Evolutionary conservation across 306 rosid species (phyloP).

Genomic region (Casuarina equisetifolia): DNA sequence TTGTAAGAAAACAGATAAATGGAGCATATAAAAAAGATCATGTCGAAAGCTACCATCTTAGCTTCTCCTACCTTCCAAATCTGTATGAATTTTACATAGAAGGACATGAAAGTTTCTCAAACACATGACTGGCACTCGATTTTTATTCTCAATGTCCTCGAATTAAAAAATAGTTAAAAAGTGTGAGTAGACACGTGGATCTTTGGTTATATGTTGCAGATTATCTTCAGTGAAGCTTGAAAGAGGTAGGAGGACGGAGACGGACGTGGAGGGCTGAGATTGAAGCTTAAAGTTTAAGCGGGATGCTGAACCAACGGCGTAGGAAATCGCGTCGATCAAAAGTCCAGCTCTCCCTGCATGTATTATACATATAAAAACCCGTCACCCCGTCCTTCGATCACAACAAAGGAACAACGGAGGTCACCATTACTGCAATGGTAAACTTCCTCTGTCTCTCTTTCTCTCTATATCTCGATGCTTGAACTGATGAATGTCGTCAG

Average conservation of each 20-base stretch:
- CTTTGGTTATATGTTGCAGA: too few relatives aligned
- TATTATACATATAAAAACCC: neutral
- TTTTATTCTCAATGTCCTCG: too few relatives aligned
- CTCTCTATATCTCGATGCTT: neutral
- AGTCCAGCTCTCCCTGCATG: slow-evolving; percentile 2
- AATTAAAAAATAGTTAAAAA: too few relatives aligned
- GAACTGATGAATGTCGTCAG: neutral
- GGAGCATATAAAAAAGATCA: too few relatives aligned
- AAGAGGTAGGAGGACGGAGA: neutral
- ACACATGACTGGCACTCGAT: too few relatives aligned
- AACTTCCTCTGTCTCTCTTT: neutral
- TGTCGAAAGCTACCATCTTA: too few relatives aligned
- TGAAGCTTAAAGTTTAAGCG: slow-evolving; percentile 36
- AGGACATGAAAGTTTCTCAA: too few relatives aligned
- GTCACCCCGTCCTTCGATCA: neutral
- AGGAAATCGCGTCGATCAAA: slow-evolving; percentile 13
- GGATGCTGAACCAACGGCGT: slow-evolving; percentile 21
- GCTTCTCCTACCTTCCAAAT: too few relatives aligned
- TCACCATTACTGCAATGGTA: slow-evolving; percentile 8
- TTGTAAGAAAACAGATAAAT: too few relatives aligned
- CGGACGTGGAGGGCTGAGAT: slow-evolving; percentile 16
- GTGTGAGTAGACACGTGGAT: too few relatives aligned
- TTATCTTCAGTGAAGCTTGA: neutral
- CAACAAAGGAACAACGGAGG: neutral
- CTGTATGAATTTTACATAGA: too few relatives aligned